Conservation (phyloP, 192 early-diverging fungal genomes). For the Coemansia sp. region DNA sequence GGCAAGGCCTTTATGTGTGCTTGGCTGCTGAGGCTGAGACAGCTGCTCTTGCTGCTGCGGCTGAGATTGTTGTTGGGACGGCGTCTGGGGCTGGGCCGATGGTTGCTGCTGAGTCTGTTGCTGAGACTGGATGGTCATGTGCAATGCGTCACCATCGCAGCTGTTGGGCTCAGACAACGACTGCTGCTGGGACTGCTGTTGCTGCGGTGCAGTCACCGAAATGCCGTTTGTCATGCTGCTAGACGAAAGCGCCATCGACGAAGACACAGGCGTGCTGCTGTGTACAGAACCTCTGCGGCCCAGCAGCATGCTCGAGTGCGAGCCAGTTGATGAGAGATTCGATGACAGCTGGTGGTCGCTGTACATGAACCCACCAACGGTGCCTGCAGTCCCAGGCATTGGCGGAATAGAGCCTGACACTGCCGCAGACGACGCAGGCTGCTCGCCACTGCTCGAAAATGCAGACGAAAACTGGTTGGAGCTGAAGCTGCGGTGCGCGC, state of each 20-base stretch:
- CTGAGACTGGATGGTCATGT: constrained; percentile 51
- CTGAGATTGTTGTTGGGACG: constrained; percentile 15
- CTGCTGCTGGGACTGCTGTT: constrained; percentile 22
- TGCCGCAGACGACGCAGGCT: constrained; percentile 16
- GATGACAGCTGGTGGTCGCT: constrained; percentile 19
- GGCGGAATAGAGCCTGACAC: constrained; percentile 12
- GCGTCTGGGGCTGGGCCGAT: constrained; percentile 35
- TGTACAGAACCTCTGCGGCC: constrained; percentile 50
- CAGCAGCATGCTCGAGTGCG: constrained; percentile 27
- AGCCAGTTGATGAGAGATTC: background rate
- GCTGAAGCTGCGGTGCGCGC: constrained; percentile 29
- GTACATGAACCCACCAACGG: constrained; percentile 41
- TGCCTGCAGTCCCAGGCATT: constrained; percentile 36
- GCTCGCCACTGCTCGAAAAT: constrained; percentile 29
- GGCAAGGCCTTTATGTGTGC: constrained; percentile 33
- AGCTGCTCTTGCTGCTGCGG: constrained; percentile 4
- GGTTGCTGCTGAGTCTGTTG: constrained; percentile 17
- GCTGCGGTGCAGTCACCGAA: background rate
- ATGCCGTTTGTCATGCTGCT: constrained; percentile 1
- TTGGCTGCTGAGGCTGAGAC: constrained; percentile 24
- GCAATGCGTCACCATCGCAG: constrained; percentile 36
- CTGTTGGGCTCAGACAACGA: constrained; percentile 46
- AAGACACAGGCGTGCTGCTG: constrained; percentile 37
- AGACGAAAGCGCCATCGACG: constrained; percentile 25
- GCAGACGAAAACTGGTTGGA: constrained; percentile 34